Base-by-base conservation (phyloP, 352 stramenopile species). In the Phytophthora vignae region DNA sequence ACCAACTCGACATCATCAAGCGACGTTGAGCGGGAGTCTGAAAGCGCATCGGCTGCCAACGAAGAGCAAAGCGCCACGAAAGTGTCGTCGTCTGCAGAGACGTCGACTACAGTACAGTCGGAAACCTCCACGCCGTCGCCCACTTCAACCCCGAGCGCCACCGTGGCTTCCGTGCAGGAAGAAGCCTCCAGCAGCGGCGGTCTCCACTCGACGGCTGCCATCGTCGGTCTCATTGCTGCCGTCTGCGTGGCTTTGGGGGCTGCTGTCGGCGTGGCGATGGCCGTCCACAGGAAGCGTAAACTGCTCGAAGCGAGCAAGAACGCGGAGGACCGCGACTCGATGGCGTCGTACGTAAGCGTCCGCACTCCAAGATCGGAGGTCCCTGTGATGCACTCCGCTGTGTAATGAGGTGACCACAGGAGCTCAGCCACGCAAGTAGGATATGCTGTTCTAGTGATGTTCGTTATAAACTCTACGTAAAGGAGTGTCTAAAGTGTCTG, bases 211-310 rank as follows among this genome's bases (percentile, higher is more conserved):
- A 72, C 66, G 17, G 56, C 31, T 9, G 60, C 57, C 9, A 63
- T 78, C 46, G 19, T 66, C 9, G 64, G 55, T 21, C 57, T 76
- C 10, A 40, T 76, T 65, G 71, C 60, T 55, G 65, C 65, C 2
- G 56, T 68, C 21, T 71, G 66, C 60, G 55, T 75, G 12, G 56
- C 44, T 46, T 48, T 74, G 27, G 71, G 66, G 22, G 44, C 52
- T 5, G 53, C 55, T 19, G 57, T 74, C 19, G 66, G 49, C 9
- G 60, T 78, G 46, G 44, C 46, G 1, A 38, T 74, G 22, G 50
- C 55, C 17, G 50, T 75, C 49, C 66, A 62, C 49, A 78, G 54
- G 46, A 78, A 75, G 40, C 71, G 66, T 25, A 74, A 72, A 67
- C 53, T 71, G n/a, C 56, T 75, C 15, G 42, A 78, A 64, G 56